Base-by-base conservation (phyloP, 306 rosid species). In the Abrus precatorius region DNA sequence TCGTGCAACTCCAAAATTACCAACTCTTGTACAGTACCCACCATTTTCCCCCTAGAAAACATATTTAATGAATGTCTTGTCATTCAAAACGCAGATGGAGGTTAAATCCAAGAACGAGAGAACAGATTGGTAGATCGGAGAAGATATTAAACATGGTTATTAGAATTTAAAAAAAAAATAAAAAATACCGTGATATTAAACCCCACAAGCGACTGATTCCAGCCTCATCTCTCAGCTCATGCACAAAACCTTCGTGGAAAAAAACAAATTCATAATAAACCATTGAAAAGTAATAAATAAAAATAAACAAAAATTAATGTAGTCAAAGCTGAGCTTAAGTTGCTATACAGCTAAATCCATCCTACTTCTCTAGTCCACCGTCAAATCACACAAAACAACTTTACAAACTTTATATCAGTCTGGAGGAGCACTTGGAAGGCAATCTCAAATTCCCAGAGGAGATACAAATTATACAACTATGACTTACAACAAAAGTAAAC, bases 191-290 rank as follows among this genome's bases (percentile, higher is more conserved):
- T 60, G 99, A 87, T 87, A 95, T 86, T 61, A 91, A 84, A 83
- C 99, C 97, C 97, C 97, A 91, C 54, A 95, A 76, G 70, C 97
- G 95, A 76, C 91, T 77, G 66, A 93, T 83, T 84, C 99, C 99
- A 9, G 87, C 77, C 74, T 95, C 99, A 86, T 93, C 99, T 68
- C 91, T 89, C 27, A 95, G 96, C 89, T 95, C 99, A 43, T 74
- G 82, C 49, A 79, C 67, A 79, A 90, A 93, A 62, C 87, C 98
- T 91, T 84, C 1, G 10, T 40, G 27, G 40, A 36, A 52, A 14
- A 72, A 80, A 90, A 20, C 66, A 74, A 49, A 73, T 38, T 70
- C 80, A 87, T 30, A 9, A 83, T 40, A 41, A 75, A 83, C 70
- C 69, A 52, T 59, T 38, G 6, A 56, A 44, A 80, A 48, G 14